Percentiles rank a stretch among this genome's conserved stretches.
Evolutionary conservation across 202 grass and related monocot species (phyloP).

Genomic region (Schoenoplectus triqueter): DNA sequence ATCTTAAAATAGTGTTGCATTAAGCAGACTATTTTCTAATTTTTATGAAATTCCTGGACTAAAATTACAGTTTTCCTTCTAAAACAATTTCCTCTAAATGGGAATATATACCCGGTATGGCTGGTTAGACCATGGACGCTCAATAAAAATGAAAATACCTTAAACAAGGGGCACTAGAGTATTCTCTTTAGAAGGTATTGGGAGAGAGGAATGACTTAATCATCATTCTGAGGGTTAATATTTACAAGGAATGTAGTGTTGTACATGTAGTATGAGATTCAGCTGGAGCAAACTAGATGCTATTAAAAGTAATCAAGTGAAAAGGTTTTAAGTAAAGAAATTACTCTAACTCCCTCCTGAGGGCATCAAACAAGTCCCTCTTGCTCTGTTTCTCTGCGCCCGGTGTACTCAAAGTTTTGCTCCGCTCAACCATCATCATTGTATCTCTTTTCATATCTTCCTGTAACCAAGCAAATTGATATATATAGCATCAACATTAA

Average conservation of each 20-base stretch:
- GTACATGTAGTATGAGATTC: not conserved
- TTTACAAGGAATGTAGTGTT: constrained; percentile 3
- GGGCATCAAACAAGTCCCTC: constrained; percentile 86
- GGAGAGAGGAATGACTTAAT: constrained; percentile 4
- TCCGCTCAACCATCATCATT: constrained; percentile 97
- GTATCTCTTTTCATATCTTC: constrained; percentile 99
- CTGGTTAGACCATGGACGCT: too few relatives aligned
- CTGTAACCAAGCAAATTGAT: constrained; percentile 45
- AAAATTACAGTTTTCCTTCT: not conserved
- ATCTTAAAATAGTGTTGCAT: not conserved
- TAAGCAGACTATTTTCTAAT: not conserved
- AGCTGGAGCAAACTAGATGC: not conserved
- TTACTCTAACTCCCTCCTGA: constrained; percentile 92
- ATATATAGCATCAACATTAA: not conserved
- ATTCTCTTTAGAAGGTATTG: not conserved
- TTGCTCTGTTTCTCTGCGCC: constrained; percentile 97
- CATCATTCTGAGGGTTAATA: not conserved
- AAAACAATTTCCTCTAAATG: not conserved
- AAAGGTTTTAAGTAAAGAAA: constrained; percentile 4
- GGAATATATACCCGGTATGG: too few relatives aligned
- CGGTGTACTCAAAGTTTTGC: constrained; percentile 83
- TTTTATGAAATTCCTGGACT: constrained; percentile 2
- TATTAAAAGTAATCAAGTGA: not conserved
- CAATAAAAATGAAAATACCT: not conserved
- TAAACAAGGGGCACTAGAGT: not conserved